Percentiles rank a stretch among this genome's conserved stretches.
phyloP scores from a whole-genome alignment of 2,329 filamentous ascomycete species.

The Phyllosticta citriasiana region DNA sequence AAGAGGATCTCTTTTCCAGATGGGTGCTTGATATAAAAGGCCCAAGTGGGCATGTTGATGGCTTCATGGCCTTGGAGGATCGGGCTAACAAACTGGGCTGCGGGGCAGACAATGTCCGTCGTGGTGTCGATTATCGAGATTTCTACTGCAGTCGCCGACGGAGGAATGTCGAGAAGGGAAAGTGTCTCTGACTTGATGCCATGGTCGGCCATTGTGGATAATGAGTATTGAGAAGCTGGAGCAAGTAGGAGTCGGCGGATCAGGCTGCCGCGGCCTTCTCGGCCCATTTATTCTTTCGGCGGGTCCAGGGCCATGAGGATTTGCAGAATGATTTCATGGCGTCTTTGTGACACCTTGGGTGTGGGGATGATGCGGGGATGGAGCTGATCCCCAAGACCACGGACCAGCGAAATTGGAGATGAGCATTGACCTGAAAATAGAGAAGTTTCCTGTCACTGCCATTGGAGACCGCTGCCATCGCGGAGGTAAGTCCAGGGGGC shows the following conservation, averaged over 20 bases:
- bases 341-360: neutral
- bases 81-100: constrained; percentile 6
- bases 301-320: neutral
- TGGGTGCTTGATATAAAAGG: constrained; percentile 40
- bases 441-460: neutral
- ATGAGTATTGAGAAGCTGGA: neutral
- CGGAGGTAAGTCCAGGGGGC: too few relatives aligned
- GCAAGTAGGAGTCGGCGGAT: neutral
- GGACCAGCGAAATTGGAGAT: neutral
- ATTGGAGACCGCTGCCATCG: too few relatives aligned
- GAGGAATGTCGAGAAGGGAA: constrained; percentile 4
- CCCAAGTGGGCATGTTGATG: constrained; percentile 28
- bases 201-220: neutral
- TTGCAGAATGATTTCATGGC: neutral
- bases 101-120: constrained; percentile 5
- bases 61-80: constrained; percentile 7
- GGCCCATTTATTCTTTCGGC: neutral
- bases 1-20: constrained; percentile 34
- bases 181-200: constrained; percentile 1
- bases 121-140: constrained; percentile 9
- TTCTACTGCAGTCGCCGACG: neutral
- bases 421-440: neutral
- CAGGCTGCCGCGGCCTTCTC: neutral
- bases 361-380: neutral
- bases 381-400: neutral